Evolutionary conservation across 164 flowering plant genomes (phyloP).

Genomic region (Nelumbo lutea): DNA sequence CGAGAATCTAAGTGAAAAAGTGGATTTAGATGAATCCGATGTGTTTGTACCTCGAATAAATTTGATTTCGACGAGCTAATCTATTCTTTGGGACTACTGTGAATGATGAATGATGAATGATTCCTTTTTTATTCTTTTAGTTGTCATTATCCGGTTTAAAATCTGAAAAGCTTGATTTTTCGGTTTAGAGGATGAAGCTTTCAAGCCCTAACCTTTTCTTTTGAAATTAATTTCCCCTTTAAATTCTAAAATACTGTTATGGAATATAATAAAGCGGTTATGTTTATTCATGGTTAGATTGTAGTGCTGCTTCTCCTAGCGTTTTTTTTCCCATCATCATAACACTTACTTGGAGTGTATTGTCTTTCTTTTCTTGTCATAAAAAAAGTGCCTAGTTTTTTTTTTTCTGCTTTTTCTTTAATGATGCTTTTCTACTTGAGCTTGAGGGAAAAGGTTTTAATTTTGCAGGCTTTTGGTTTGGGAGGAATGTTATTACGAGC

Average conservation of each 20-base stretch:
- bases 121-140: conserved; percentile 3
- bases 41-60: conserved; percentile 1
- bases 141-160: conserved; percentile 2
- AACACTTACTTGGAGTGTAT: neutral
- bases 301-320: neutral
- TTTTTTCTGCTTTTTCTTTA: no score
- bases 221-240: neutral
- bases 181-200: conserved; percentile 2
- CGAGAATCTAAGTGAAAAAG: conserved; percentile 36
- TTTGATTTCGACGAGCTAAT: conserved; percentile 9
- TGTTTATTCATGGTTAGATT: no score
- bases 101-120: neutral
- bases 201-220: neutral
- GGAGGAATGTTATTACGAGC: conserved; percentile 73
- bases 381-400: no score
- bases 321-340: neutral
- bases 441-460: conserved; percentile 4
- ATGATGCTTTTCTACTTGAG: neutral
- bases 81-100: conserved; percentile 8
- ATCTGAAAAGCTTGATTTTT: neutral
- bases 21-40: conserved; percentile 27
- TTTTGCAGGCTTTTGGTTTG: conserved; percentile 70
- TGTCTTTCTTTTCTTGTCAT: no score
- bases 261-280: no score
- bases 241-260: neutral